Percentiles rank a stretch among this genome's conserved stretches.
Evolutionary conservation across 768 basidiomycete genomes (phyloP).

Genomic region (Phaeotremella fagi): DNA sequence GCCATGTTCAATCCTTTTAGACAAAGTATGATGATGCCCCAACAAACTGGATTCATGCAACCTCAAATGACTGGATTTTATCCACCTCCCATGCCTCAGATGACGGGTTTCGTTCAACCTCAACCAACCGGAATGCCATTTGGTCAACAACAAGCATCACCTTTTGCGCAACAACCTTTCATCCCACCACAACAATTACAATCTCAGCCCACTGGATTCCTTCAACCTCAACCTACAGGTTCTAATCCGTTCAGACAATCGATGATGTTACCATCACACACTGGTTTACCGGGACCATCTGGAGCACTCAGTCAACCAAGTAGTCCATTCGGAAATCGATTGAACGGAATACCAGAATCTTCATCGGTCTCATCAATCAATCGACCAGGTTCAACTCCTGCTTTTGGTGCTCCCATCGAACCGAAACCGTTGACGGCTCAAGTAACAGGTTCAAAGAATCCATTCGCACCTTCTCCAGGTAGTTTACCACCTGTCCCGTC

Average conservation of each 20-base stretch:
- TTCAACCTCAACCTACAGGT: conserved; percentile 55
- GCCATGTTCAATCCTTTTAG: conserved; percentile 72
- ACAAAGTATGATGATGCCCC: conserved; percentile 54
- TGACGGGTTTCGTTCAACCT: conserved; percentile 46
- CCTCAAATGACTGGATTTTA: conserved; percentile 47
- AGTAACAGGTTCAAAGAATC: conserved; percentile 90
- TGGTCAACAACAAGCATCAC: conserved; percentile 35
- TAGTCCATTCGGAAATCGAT: conserved; percentile 10
- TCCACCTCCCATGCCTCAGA: conserved; percentile 50
- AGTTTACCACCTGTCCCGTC: conserved; percentile 55
- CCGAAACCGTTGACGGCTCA: conserved; percentile 72
- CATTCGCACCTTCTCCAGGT: conserved; percentile 70
- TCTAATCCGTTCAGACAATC: conserved; percentile 81
- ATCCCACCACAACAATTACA: conserved; percentile 42
- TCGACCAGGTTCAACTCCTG: conserved; percentile 40
- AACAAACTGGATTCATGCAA: conserved; percentile 41
- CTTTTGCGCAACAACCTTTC: conserved; percentile 53
- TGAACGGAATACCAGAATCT: background rate
- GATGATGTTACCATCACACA: conserved; percentile 62
- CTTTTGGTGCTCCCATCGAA: conserved; percentile 23
- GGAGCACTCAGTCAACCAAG: conserved; percentile 6
- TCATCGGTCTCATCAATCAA: background rate
- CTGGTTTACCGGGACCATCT: conserved; percentile 47
- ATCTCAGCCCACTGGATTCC: conserved; percentile 49
- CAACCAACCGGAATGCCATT: conserved; percentile 57